Conservation (phyloP, 345 rosid species). For the Eucalyptus marginata region DNA sequence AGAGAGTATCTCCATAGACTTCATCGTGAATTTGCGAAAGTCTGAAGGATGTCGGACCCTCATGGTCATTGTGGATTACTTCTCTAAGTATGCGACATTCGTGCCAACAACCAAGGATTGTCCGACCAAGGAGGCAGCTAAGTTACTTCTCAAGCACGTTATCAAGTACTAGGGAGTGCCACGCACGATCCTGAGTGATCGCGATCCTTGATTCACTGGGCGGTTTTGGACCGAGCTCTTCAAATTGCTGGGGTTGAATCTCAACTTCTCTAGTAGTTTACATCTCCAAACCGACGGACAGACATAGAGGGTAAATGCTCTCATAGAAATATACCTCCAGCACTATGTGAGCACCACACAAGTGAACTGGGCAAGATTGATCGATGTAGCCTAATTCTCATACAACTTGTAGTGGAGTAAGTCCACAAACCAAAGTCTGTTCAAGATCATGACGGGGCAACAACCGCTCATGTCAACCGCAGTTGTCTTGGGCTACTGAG, state of each 20-base stretch:
- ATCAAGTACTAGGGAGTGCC: background rate
- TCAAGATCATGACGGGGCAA: background rate
- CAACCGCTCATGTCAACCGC: background rate
- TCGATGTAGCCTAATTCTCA: background rate
- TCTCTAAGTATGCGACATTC: too few species aligned
- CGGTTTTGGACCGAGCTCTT: background rate
- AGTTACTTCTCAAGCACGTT: background rate
- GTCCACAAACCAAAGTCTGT: background rate
- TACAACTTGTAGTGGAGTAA: background rate
- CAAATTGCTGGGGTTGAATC: background rate
- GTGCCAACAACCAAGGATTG: background rate
- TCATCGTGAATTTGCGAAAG: background rate
- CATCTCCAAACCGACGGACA: background rate
- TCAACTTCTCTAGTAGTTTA: background rate
- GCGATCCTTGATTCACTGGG: rapidly evolving
- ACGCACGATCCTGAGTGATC: background rate
- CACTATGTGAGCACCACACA: background rate
- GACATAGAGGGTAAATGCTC: background rate
- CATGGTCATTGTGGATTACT: background rate
- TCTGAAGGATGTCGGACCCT: rapidly evolving
- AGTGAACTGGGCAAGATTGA: background rate
- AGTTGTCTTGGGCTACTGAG: rapidly evolving
- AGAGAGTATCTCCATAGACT: too few species aligned
- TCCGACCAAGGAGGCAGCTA: rapidly evolving
- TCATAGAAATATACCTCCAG: background rate